phyloP scores from a whole-genome alignment of 2,329 filamentous ascomycete species.

The Xylaria sp. region DNA sequence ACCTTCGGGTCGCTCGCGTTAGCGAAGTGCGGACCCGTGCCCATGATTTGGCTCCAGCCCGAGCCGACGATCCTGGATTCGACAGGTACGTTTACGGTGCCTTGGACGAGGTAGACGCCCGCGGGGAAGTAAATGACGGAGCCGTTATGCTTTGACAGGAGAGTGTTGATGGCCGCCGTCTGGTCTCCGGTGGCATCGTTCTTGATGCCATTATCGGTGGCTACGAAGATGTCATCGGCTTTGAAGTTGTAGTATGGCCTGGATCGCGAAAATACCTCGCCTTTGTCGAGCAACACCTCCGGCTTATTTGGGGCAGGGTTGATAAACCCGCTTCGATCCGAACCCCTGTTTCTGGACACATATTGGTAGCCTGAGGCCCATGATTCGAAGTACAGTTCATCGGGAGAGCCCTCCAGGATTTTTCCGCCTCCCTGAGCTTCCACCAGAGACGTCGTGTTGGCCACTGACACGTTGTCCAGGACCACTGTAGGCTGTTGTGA shows the following conservation, averaged over 20 bases:
- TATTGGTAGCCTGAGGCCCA: not conserved
- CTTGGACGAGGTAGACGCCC: conserved; percentile 26
- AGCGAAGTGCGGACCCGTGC: conserved; percentile 57
- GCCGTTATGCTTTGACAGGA: conserved; percentile 12
- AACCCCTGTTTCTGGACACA: not conserved
- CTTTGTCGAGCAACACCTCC: conserved; percentile 14
- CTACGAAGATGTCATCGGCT: conserved; percentile 2
- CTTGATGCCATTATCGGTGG: conserved; percentile 17
- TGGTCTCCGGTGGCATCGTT: conserved; percentile 39
- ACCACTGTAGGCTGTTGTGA: conserved; percentile 39
- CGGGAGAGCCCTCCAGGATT: not conserved
- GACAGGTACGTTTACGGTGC: conserved; percentile 51
- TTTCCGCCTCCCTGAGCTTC: not conserved
- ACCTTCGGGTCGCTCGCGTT: conserved; percentile 64
- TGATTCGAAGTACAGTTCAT: not conserved
- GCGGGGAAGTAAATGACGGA: conserved; percentile 24
- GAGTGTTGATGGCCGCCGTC: conserved; percentile 23
- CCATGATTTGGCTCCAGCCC: conserved; percentile 71
- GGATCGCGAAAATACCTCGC: conserved; percentile 25
- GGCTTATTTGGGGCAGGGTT: conserved; percentile 8
- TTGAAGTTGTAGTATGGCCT: conserved; percentile 38
- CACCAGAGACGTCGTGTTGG: conserved; percentile 32
- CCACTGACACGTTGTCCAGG: conserved; percentile 56
- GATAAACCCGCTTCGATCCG: not conserved
- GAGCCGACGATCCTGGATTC: conserved; percentile 70